Evolutionary conservation across 495 filamentous ascomycete genomes (phyloP).

Genomic region (Hypoxylon cercidicola): DNA sequence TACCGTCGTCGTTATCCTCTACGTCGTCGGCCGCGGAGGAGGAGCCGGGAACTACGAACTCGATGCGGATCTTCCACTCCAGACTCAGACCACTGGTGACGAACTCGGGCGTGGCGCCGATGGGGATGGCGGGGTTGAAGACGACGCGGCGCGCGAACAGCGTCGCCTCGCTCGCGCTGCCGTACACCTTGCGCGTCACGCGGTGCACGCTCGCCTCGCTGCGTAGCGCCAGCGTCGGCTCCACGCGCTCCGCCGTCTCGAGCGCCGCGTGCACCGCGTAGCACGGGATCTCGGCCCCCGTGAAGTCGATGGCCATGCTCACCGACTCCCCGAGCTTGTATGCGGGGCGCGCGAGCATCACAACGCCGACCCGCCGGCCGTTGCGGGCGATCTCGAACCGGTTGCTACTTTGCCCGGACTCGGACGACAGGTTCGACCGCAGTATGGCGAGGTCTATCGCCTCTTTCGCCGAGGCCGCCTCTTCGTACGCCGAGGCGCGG

Average conservation of each 20-base stretch:
- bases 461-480: constrained; percentile 73
- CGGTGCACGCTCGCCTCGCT: constrained; percentile 84
- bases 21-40: constrained; percentile 45
- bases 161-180: constrained; percentile 78
- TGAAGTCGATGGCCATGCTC: constrained; percentile 83
- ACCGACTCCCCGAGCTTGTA: constrained; percentile 92
- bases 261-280: constrained; percentile 81
- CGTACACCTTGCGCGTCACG: constrained; percentile 83
- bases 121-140: constrained; percentile 83
- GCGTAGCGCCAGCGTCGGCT: constrained; percentile 81
- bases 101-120: constrained; percentile 84
- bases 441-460: constrained; percentile 92
- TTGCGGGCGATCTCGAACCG: constrained; percentile 94
- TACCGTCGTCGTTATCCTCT: constrained; percentile 14
- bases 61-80: constrained; percentile 86
- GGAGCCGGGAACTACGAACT: constrained; percentile 86
- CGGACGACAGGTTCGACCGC: constrained; percentile 70
- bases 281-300: constrained; percentile 74
- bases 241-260: constrained; percentile 82
- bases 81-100: constrained; percentile 85
- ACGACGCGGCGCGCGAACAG: constrained; percentile 80
- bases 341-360: constrained; percentile 88
- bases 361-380: constrained; percentile 82
- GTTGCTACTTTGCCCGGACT: constrained; percentile 75
- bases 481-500: constrained; percentile 60